Evolutionary conservation across 2,329 filamentous ascomycete genomes (phyloP).

Genomic region (Capronia epimyces): DNA sequence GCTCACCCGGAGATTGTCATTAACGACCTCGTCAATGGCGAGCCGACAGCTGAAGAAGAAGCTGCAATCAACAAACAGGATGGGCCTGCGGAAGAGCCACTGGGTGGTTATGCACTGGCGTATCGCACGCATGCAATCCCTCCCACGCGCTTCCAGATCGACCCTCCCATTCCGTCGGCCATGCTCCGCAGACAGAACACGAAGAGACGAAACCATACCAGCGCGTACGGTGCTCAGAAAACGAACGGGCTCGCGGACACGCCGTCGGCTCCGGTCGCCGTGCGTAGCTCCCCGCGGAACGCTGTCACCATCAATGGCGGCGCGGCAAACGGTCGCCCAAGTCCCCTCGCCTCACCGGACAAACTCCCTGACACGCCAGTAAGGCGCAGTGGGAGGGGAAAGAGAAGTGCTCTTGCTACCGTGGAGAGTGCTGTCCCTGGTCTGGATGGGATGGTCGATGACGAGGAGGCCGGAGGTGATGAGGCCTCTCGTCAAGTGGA

Average conservation of each 20-base stretch:
- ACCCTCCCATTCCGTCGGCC: constrained; percentile 27
- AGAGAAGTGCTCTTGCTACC: constrained; percentile 22
- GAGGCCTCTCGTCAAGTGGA: background rate
- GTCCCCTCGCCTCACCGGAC: constrained; percentile 9
- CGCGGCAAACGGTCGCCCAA: constrained; percentile 7
- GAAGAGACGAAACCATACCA: constrained; percentile 20
- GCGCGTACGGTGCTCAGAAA: constrained; percentile 19
- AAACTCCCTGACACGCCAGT: constrained; percentile 18
- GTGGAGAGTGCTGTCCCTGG: constrained; percentile 9
- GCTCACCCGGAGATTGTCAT: constrained; percentile 10
- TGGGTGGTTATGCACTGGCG: constrained; percentile 26
- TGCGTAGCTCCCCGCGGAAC: constrained; percentile 26
- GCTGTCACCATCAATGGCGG: constrained; percentile 19
- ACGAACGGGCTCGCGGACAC: constrained; percentile 7
- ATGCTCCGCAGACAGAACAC: constrained; percentile 26
- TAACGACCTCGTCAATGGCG: constrained; percentile 22
- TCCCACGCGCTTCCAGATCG: constrained; percentile 28
- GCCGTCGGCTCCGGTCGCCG: constrained; percentile 11
- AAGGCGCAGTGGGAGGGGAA: constrained; percentile 24
- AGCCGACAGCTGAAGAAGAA: background rate
- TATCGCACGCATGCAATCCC: constrained; percentile 26
- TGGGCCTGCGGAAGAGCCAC: background rate
- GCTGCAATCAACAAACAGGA: background rate
- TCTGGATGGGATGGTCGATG: constrained; percentile 6
- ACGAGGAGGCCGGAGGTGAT: background rate